Conservation (phyloP, 2,329 filamentous ascomycete genomes). For the Beauveria bassiana region DNA sequence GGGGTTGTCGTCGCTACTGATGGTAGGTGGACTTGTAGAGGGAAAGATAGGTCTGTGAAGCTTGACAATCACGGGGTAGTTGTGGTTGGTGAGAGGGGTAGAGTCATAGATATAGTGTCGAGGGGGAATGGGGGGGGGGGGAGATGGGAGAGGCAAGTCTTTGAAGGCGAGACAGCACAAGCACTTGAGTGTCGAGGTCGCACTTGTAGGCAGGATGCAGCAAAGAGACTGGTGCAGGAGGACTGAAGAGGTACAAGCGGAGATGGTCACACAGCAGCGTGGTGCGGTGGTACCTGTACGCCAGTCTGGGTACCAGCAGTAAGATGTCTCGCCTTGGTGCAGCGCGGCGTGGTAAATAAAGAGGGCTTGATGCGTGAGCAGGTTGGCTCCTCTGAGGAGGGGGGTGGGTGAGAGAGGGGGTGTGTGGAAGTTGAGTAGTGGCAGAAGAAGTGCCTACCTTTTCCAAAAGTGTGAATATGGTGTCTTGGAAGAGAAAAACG, state of each 20-base stretch:
- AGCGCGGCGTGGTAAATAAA: neutral
- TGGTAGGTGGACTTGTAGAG: neutral
- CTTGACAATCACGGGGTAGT: neutral
- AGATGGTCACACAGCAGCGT: slow-evolving; percentile 3
- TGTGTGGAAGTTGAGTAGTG: neutral
- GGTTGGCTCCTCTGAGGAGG: neutral
- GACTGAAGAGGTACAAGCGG: neutral
- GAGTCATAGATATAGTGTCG: neutral
- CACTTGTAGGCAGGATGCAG: slow-evolving; percentile 1
- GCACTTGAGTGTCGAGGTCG: slow-evolving; percentile 1
- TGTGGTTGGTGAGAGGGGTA: neutral
- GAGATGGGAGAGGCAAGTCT: slow-evolving; percentile 4
- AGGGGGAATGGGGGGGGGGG: slow-evolving; percentile 8
- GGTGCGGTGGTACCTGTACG: slow-evolving; percentile 1
- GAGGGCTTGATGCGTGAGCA: neutral
- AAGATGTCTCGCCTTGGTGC: slow-evolving; percentile 9
- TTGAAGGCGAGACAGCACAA: slow-evolving; percentile 4
- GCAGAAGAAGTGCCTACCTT: slow-evolving; percentile 1
- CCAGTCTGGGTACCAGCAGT: slow-evolving; percentile 1
- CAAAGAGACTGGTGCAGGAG: slow-evolving; percentile 1
- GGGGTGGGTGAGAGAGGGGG: slow-evolving; percentile 3
- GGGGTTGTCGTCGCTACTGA: neutral
- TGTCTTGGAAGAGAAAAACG: neutral
- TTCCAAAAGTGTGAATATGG: neutral
- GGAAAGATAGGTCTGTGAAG: neutral